Base-by-base conservation (phyloP, 176 grass and related monocot species). In the Zea mays region DNA sequence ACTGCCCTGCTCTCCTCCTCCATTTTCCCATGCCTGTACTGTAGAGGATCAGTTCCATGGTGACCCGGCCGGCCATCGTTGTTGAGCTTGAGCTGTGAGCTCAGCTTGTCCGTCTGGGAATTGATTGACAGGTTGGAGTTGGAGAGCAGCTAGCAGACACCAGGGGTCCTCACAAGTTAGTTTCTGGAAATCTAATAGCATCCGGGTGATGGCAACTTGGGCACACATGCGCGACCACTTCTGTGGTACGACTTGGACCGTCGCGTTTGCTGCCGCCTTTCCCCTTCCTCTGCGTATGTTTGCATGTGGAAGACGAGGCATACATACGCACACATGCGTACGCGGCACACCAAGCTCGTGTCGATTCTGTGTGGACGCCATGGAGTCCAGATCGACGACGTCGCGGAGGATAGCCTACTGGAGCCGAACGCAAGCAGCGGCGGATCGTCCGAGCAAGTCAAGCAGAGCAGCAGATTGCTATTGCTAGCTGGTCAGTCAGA, bases 141-240 rank as follows among this genome's bases (percentile, higher is more conserved):
- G 20, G 67, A 69, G 40, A 67, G 65, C 16, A 62, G 59, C 59
- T 62, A 62, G 27, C 27, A 19, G 77, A 34, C 58, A 51, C 71
- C 36, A 27, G 13, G 77, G 77, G 50, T 34, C 77, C 63, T 56
- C 50, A 71, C 67, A 56, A 74, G 74, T 74, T 73, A 1, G 77
- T 74, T 83, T 57, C 73, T 74, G 62, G 70, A 68, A 62, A 82
- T 79, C 79, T n/a, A 57, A 13, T 34, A 69, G 62, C 79, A 86
- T 86, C 79, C 11, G 21, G n/a, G 12, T 50, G 88, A 90, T 79
- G 78, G 87, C 73, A 62, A 78, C 82, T 8, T 37, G 7, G 5
- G 72, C 59, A 66, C 55, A 75, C 57, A 71, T 43, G 35, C 50
- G 44, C 67, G 73, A 74, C 81, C 47, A 76, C 76, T 66, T 44